These are phyloP conservation scores for Tylopilus subfusipes DNA, from an alignment of 768 basidiomycete genomes.

Conservation along the genomic window DNA sequence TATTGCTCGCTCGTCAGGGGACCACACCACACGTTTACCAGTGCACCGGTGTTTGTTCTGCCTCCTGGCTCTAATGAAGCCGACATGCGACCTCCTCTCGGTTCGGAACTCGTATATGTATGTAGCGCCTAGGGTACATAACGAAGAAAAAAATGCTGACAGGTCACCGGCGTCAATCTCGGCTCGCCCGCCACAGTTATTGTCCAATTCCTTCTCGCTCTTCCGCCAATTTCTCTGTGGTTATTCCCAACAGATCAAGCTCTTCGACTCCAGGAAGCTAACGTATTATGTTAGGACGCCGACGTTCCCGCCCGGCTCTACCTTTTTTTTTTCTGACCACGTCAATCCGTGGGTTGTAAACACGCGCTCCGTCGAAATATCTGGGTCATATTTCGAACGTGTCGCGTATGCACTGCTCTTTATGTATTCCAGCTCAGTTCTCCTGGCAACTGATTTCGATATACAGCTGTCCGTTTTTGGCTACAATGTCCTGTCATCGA, in stretches of 20 bases:
- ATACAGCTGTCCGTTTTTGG: neutral
- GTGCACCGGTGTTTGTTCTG: neutral
- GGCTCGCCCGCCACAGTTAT: neutral
- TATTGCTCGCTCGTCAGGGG: neutral
- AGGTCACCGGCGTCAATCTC: conserved; percentile 2
- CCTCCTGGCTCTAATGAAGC: neutral
- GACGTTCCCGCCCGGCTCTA: neutral
- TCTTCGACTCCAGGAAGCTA: neutral
- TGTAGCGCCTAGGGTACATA: neutral
- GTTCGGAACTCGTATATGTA: neutral
- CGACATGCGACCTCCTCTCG: conserved; percentile 2
- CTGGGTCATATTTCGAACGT: neutral
- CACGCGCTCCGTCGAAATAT: neutral
- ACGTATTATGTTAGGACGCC: neutral
- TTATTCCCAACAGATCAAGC: neutral
- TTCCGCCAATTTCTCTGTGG: neutral
- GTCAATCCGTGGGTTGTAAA: neutral
- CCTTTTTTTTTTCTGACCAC: neutral
- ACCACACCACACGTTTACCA: neutral
- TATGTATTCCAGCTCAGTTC: conserved; percentile 4
- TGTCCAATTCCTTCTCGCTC: neutral
- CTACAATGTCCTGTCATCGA: neutral
- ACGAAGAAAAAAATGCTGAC: conserved; percentile 5
- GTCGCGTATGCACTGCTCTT: conserved; percentile 4
- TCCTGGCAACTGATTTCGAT: conserved; percentile 7